These are phyloP conservation scores for Ensete glaucum DNA, from an alignment of 176 grass and related monocot genomes.

Conservation along the genomic window DNA sequence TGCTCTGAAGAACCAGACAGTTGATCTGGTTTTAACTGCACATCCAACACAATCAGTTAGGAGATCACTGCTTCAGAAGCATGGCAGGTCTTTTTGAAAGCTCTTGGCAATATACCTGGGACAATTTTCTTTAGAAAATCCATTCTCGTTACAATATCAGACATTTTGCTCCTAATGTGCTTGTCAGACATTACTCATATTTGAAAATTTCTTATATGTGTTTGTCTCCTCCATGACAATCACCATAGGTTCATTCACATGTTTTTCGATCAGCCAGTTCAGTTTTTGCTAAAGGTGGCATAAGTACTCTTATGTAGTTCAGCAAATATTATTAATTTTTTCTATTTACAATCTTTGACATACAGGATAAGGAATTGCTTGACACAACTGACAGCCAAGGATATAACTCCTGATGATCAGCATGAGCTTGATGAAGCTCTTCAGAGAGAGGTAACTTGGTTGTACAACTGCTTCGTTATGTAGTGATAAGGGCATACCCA, in stretches of 20 bases:
- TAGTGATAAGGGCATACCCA: too few relatives aligned
- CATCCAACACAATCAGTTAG: conserved; percentile 88
- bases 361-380: conserved; percentile 82
- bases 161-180: not conserved
- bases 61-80: conserved; percentile 95
- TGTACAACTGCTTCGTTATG: not conserved
- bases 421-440: conserved; percentile 96
- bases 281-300: not conserved
- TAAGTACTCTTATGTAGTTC: conserved; percentile 4
- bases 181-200: not conserved
- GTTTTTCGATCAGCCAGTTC: not conserved
- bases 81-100: conserved; percentile 42
- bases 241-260: too few relatives aligned
- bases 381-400: conserved; percentile 71
- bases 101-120: not conserved
- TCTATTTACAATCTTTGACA: not conserved
- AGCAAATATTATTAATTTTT: not conserved
- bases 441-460: conserved; percentile 74
- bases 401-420: conserved; percentile 88
- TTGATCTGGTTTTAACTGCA: conserved; percentile 93
- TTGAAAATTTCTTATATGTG: too few relatives aligned
- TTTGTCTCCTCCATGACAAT: too few relatives aligned
- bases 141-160: too few relatives aligned
- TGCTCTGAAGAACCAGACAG: conserved; percentile 89
- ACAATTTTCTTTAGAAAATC: conserved; percentile 4